Base-by-base conservation (phyloP, 257 asterid genomes). In the Ehretia macrophylla region DNA sequence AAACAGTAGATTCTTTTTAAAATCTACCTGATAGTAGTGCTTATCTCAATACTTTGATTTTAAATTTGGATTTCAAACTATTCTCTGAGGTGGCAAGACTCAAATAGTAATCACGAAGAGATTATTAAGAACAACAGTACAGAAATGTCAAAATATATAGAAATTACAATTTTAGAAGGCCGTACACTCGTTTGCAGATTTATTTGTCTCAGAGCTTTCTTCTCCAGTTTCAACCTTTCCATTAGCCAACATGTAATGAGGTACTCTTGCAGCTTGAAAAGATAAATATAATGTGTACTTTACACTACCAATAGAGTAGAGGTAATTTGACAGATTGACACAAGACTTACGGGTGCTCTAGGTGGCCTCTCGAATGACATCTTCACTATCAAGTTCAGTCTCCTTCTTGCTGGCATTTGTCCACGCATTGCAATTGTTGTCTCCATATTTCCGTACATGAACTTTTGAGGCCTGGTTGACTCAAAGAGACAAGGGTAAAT, bases 401-500 rank as follows among this genome's bases (percentile, higher is more conserved):
- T 68, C 77, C 72, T 79, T 83, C 17, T 66, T 71, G 39, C 66
- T 39, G 16, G 51, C 32, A 56, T 51, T 46, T 68, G 61, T 68
- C 66, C 54, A 42, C 18, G 71, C 65, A 57, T 68, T 68, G 46
- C 68, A 38, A 38, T 58, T 51, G n/a, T 39, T 18, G 73, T 72
- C 85, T 68, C 72, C 84, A 23, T 46, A 65, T 60, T 67, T 68
- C 35, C 71, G 64, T 38, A 51, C 53, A 18, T 67, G 54, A 49
- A 83, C 75, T 69, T 72, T 86, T 0, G 84, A 79, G 59, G 95
- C 88, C 95, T 88, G 85, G 60, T 44, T 46, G 62, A 49, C 23
- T 9, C 62, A 50, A n/a, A 39, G 17, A 67, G n/a, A 59, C 35
- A 50, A 47, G 13, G 22, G 58, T 54, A 71, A 70, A 11, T 17